Base-by-base conservation (phyloP, 2,329 filamentous ascomycete genomes). In the Pseudopyricularia cyperi region DNA sequence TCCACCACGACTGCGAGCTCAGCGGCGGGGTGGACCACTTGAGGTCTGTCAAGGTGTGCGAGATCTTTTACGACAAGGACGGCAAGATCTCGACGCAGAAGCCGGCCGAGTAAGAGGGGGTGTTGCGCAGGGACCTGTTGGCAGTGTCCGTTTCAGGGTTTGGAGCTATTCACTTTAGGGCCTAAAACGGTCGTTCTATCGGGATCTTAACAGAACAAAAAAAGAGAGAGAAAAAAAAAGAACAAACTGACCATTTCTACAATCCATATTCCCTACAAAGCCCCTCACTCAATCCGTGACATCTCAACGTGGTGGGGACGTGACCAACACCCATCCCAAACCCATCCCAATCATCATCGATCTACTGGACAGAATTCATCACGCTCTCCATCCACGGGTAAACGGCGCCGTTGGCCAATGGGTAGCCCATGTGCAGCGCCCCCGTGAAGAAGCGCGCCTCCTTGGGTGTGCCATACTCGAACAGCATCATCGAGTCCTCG, bases 1-100 rank as follows among this genome's bases (percentile, higher is more conserved):
- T 89, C 64, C 81, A 89, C 63, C 86, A 89, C 62, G 86, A 89
- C 67, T 80, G 80, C 54, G 77, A 80, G 62, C 63, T 88, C 52
- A 85, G 81, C 52, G 72, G 74, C 15, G 84, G 84, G 0, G 78
- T 85, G 51, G 79, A 83, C 60, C 85, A 90, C 63, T 62, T 90
- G 66, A 70, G 86, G 54, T 82, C 76, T 57, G 85, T 89, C 37
- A 88, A 89, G 74, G 79, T 84, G 54, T 76, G 78, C 68, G 85
- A 89, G 73, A 80, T 89, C 55, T 80, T 82, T 39, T 87, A 89
- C 63, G 79, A 87, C 62, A 70, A 69, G 8, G 72, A 81, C 35
- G 85, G 83, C 0, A 77, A 72, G 60, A 85, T 88, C 54, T 65
- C 70, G 28, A 67, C 68, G 9, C 66, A 67, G 56, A 68, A 68